These are phyloP conservation scores for Lachancea waltii DNA, from an alignment of 805 yeast genomes.

Conservation along the genomic window DNA sequence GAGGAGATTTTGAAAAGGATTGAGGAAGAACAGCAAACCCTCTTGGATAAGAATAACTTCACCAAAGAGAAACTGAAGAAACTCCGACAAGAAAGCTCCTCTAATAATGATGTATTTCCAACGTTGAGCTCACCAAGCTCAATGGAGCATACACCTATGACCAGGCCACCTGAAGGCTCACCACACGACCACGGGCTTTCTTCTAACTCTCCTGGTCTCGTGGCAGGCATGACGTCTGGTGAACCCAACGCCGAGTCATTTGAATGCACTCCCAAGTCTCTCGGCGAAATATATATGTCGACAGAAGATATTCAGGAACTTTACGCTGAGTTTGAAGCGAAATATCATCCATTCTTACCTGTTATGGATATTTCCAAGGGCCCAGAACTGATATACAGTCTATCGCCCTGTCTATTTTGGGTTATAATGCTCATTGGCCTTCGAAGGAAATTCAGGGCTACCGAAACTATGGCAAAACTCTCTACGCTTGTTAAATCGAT, in stretches of 20 bases:
- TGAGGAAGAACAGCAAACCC: slow-evolving; percentile 21
- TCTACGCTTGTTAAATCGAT: slow-evolving; percentile 69
- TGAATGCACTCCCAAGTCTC: slow-evolving; percentile 56
- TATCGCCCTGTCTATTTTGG: slow-evolving; percentile 92
- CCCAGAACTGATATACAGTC: slow-evolving; percentile 68
- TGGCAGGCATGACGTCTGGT: background rate
- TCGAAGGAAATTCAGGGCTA: slow-evolving; percentile 46
- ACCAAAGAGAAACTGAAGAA: slow-evolving; percentile 27
- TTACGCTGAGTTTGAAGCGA: slow-evolving; percentile 61
- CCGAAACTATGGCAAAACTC: slow-evolving; percentile 48
- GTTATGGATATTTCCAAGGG: slow-evolving; percentile 78
- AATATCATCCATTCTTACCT: slow-evolving; percentile 82
- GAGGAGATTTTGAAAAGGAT: slow-evolving; percentile 27
- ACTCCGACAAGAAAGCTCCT: slow-evolving; percentile 8
- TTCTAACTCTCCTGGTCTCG: too few species aligned
- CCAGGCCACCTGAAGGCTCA: background rate
- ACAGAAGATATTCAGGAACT: slow-evolving; percentile 56
- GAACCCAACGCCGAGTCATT: slow-evolving; percentile 35
- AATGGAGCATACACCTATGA: slow-evolving; percentile 2
- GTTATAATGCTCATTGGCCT: slow-evolving; percentile 80
- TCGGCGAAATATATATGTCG: slow-evolving; percentile 61
- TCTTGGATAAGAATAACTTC: slow-evolving; percentile 27
- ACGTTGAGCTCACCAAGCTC: background rate
- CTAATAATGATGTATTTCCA: background rate
- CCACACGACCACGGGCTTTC: too few species aligned